phyloP scores from a whole-genome alignment of 2,329 filamentous ascomycete species.

The Gliomastix tumulicola region DNA sequence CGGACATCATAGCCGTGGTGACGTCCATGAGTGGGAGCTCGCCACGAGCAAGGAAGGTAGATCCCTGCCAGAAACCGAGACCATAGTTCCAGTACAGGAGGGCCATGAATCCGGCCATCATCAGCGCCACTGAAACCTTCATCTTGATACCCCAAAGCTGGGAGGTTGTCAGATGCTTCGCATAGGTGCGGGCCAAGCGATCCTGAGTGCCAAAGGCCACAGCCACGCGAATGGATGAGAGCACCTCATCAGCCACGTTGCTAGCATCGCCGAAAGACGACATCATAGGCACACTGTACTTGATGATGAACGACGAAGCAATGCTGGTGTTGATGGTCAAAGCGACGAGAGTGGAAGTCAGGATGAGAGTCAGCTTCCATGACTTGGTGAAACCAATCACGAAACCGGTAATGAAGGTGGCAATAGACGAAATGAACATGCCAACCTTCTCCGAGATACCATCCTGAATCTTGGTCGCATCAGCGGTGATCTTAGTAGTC shows the following conservation, averaged over 20 bases:
- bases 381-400: conserved; percentile 85
- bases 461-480: conserved; percentile 89
- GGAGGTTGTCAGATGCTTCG: conserved; percentile 16
- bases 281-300: conserved; percentile 71
- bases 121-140: conserved; percentile 65
- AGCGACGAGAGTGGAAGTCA: conserved; percentile 68
- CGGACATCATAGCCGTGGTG: conserved; percentile 79
- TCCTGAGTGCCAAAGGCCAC: conserved; percentile 91
- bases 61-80: conserved; percentile 84
- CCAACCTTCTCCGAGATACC: conserved; percentile 88
- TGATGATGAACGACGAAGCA: conserved; percentile 69
- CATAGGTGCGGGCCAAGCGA: conserved; percentile 18
- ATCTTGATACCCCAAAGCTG: conserved; percentile 24
- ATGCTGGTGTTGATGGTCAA: conserved; percentile 71
- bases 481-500: conserved; percentile 87
- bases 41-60: conserved; percentile 61
- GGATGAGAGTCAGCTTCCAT: conserved; percentile 92
- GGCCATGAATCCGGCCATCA: conserved; percentile 79
- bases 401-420: conserved; percentile 83
- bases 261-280: conserved; percentile 58
- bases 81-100: conserved; percentile 83
- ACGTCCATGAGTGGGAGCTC: conserved; percentile 40
- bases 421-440: conserved; percentile 66
- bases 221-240: conserved; percentile 88
- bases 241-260: conserved; percentile 59